These are phyloP conservation scores for Cercospora sesami DNA, from an alignment of 2,329 filamentous ascomycete genomes.

Conservation along the genomic window DNA sequence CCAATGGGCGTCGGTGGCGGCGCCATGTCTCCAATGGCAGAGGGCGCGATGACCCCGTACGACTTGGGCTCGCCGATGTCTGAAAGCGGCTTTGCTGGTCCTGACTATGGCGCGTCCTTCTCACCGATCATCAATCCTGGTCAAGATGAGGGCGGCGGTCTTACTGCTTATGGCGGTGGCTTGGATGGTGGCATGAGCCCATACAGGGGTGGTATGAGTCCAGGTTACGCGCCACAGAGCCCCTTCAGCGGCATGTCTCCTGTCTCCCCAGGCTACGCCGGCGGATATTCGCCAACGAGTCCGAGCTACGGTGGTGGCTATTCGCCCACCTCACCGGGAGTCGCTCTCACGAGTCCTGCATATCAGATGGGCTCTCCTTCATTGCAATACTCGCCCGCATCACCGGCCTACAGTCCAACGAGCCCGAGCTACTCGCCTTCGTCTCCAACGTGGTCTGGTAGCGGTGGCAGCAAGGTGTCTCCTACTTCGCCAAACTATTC, in stretches of 20 bases:
- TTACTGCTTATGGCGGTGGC: slow-evolving; percentile 65
- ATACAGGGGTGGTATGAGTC: slow-evolving; percentile 57
- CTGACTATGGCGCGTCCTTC: slow-evolving; percentile 62
- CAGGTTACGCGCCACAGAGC: slow-evolving; percentile 44
- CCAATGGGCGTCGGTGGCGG: slow-evolving; percentile 74
- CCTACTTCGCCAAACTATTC: slow-evolving; percentile 42
- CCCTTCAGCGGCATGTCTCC: slow-evolving; percentile 63
- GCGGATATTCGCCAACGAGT: slow-evolving; percentile 34
- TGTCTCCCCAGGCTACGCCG: slow-evolving; percentile 61
- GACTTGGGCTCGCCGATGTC: slow-evolving; percentile 68
- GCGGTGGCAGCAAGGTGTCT: slow-evolving; percentile 41
- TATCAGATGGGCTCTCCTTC: slow-evolving; percentile 52
- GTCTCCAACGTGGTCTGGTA: slow-evolving; percentile 46
- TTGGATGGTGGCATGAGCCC: slow-evolving; percentile 65
- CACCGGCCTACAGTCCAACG: slow-evolving; percentile 56
- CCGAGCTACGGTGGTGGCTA: slow-evolving; percentile 31
- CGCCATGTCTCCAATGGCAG: slow-evolving; percentile 62
- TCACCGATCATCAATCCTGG: slow-evolving; percentile 73
- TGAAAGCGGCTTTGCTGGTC: slow-evolving; percentile 61
- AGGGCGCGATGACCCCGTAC: slow-evolving; percentile 89
- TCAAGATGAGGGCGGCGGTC: slow-evolving; percentile 54
- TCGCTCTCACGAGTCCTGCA: slow-evolving; percentile 55
- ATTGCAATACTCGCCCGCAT: slow-evolving; percentile 46
- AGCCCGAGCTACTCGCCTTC: slow-evolving; percentile 55
- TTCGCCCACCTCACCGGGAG: slow-evolving; percentile 46